Base-by-base conservation (phyloP, 2,329 filamentous ascomycete species). In the Ceratocystiopsis brevicomis region DNA sequence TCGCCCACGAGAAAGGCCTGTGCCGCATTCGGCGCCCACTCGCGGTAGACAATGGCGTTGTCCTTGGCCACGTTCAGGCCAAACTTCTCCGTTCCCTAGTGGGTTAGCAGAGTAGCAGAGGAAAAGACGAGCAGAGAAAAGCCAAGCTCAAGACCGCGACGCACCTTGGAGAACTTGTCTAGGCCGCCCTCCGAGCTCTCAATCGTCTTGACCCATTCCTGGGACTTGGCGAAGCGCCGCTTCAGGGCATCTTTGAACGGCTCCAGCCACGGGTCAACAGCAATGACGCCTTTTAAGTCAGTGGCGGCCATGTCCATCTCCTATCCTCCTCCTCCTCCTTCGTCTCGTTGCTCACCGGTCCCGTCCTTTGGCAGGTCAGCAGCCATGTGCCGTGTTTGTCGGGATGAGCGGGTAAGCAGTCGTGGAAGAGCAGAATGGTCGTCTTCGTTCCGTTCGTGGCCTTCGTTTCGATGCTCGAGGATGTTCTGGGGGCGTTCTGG, bases 11-110 rank as follows among this genome's bases (percentile, higher is more conserved):
- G 71, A 57, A 78, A 86, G 41, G 90, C 90, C 55, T 81, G 70
- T 37, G 75, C 67, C 43, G 86, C 88, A 65, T 86, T 92, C 21
- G 90, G 87, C 1, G 90, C 90, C 90, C 90, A 98, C 70, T 98
- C 90, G 52, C 85, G 74, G 61, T 98, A 98, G 45, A 71, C 68
- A 51, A 98, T 85, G 59, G 87, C 86, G 59, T 84, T 84, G 54
- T 93, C 77, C 43, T 74, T 66, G 56, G 79, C 71, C 47, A 90
- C 78, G 52, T 83, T 85, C 61, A 98, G 75, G 44, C 90, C 90
- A 56, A 82, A 94, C 49, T 71, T 78, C 56, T 96, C 85, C 49
- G 76, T 81, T 38, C 90, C 88, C 84, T 92, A 51, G 8, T 6
- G 6, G 5, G 25, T 30, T 30, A 30, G 25, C 4, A 30, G 25